phyloP scores from a whole-genome alignment of 306 rosid genomes.

The Quercus rubra region DNA sequence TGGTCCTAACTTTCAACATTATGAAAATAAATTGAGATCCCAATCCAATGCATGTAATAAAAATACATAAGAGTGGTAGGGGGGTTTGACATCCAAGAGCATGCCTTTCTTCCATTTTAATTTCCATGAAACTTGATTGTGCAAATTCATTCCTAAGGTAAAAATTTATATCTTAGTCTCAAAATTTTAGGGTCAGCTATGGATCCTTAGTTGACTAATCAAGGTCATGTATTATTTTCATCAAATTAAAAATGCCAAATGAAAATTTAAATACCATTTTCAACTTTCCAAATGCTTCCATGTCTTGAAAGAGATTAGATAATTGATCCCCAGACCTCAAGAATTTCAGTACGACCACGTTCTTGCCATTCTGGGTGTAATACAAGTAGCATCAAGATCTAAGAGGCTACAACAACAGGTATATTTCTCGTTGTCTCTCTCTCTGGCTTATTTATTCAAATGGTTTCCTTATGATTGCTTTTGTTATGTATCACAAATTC shows the following conservation, averaged over 20 bases:
- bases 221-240: too few species aligned
- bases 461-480: too few species aligned
- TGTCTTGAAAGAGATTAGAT: constrained; percentile 13
- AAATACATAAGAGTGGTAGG: too few species aligned
- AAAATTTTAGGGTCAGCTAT: too few species aligned
- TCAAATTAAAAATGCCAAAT: too few species aligned
- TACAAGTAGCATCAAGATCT: constrained; percentile 26
- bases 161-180: too few species aligned
- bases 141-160: neutral
- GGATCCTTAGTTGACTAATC: too few species aligned
- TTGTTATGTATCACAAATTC: too few species aligned
- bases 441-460: too few species aligned
- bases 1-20: neutral
- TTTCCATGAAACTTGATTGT: neutral
- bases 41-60: too few species aligned
- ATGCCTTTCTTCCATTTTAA: neutral
- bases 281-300: constrained; percentile 2
- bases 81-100: neutral
- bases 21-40: neutral
- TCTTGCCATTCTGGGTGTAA: constrained; percentile 29
- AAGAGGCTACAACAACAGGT: constrained; percentile 10
- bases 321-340: neutral
- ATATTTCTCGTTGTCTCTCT: too few species aligned
- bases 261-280: constrained; percentile 12
- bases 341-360: constrained; percentile 20